Base-by-base conservation (phyloP, 495 filamentous ascomycete genomes). In the Friedmanniomyces endolithicus region DNA sequence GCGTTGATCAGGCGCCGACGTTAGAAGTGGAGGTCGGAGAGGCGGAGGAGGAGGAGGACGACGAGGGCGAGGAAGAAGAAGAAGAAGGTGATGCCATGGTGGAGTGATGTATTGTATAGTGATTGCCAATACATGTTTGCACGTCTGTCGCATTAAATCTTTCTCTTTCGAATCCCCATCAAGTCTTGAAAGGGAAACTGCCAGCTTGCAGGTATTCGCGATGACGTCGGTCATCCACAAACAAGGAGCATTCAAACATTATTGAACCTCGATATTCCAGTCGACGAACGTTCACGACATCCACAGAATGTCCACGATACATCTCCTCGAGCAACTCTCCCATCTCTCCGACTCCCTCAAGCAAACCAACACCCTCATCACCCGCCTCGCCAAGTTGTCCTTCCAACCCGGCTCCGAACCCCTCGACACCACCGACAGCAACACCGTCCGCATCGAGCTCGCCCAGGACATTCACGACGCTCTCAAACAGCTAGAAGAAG, bases 41-140 rank as follows among this genome's bases (percentile, higher is more conserved):
- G 69, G 89, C 88, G 2, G 90, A 90, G 88, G 92, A 97, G 53
- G 89, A 95, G 57, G 89, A 95, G 67, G 86, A 88, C 24, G 86
- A 87, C 1, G 87, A 89, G 34, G 85, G 88, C 6, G 85, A 84
- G 25, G 84, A 53, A 33, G 87, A 89, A 33, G 85, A 88, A 6
- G 85, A 84, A 24, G 84, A 53, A 6, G 47, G 24, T 2, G 44
- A 22, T 2, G 19, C 20, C 3, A 47, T 47, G 19, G 44, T 23
- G 24, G 20, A 27, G 19, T 27, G 19, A 47, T 47, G 44, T 47
- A 47, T 7, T 11, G 20, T 47, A 22, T 47, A 16, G 2, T 23
- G 17, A 14, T 6, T 41, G 6, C 37, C 6, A 41, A 19, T 41
- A n/a, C 37, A 41, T 6, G 12, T 16, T 35, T 35, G 33, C 33